Evolutionary conservation across 2,329 filamentous ascomycete species (phyloP), one percentile per base, ranked within the genome.

Genomic region (Phialemonium atrogriseum): DNA sequence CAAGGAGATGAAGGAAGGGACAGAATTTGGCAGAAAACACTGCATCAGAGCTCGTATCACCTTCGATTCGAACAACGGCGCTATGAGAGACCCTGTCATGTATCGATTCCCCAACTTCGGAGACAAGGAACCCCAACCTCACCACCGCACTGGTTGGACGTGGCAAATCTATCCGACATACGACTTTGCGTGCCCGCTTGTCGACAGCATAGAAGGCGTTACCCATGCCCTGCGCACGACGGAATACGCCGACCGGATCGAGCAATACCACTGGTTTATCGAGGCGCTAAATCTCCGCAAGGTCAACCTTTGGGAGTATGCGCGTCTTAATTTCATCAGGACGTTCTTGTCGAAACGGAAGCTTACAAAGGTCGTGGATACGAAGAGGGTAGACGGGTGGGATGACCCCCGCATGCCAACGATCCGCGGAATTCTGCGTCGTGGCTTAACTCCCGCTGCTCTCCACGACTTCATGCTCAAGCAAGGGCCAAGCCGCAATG

Each of bases 31-130:
- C 37, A 61, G 77, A 29, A 77, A 72, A 51, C 88, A 89, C 77
- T 95, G 86, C 62, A 93, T 98, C 44, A 83, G 91, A 38, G 91
- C 91, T 36, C 95, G 93, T 69, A 84, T 96, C 47, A 89, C 85
- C 2, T 76, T 84, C 46, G 84, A 94, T 57, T 83, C 91, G 61
- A 83, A 83, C 43, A 96, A 98, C 68, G 94, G 94, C 62, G 86
- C 91, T 32, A 80, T 96, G 74, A 76, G 91, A 43, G 91, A 98
- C 57, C 91, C 91, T 10, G 88, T 96, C 58, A 93, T 98, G 57
- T 96, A 95, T 70, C 80, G 91, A 44, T 95, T 87, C 73, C 94
- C 94, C 54, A 49, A 66, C 38, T 67, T 68, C 35, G 64, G 67
- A 28, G 46, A 67, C 13, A n/a, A n/a, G n/a, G n/a, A n/a, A n/a